Evolutionary conservation across 176 grass and related monocot species (phyloP).

Genomic region (Musa acuminata): DNA sequence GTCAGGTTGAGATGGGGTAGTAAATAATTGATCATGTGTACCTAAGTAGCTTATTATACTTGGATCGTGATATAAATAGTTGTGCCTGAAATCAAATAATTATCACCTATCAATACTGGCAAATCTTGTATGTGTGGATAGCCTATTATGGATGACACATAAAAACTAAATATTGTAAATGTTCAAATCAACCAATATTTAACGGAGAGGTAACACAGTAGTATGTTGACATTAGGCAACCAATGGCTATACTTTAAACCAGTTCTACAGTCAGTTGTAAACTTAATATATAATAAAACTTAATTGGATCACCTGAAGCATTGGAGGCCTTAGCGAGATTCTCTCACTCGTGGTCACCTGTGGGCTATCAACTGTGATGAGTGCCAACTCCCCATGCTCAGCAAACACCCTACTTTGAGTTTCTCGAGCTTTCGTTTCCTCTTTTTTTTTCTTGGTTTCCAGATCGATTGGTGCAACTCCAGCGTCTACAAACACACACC

Average conservation of each 20-base stretch:
- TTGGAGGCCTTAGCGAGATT: constrained; percentile 83
- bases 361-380: constrained; percentile 77
- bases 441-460: constrained; percentile 89
- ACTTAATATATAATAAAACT: neutral
- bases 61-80: too few relatives aligned
- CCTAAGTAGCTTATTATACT: too few relatives aligned
- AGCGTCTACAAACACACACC: constrained; percentile 98
- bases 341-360: constrained; percentile 56
- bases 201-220: too few relatives aligned
- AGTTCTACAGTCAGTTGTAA: neutral
- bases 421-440: constrained; percentile 96
- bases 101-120: too few relatives aligned
- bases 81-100: too few relatives aligned
- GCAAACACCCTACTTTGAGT: constrained; percentile 56
- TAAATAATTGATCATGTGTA: too few relatives aligned
- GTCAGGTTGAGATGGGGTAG: too few relatives aligned
- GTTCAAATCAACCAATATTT: too few relatives aligned
- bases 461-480: constrained; percentile 85
- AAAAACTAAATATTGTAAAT: neutral
- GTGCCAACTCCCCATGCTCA: constrained; percentile 86
- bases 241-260: too few relatives aligned
- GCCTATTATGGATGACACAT: too few relatives aligned
- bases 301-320: constrained; percentile 63
- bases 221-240: too few relatives aligned
- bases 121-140: too few relatives aligned